A percentile compares a stretch with the other conserved stretches of the same genome.
Evolutionary conservation across 2,329 filamentous ascomycete genomes (phyloP).

Genomic region (Pseudogymnoascus sp.): DNA sequence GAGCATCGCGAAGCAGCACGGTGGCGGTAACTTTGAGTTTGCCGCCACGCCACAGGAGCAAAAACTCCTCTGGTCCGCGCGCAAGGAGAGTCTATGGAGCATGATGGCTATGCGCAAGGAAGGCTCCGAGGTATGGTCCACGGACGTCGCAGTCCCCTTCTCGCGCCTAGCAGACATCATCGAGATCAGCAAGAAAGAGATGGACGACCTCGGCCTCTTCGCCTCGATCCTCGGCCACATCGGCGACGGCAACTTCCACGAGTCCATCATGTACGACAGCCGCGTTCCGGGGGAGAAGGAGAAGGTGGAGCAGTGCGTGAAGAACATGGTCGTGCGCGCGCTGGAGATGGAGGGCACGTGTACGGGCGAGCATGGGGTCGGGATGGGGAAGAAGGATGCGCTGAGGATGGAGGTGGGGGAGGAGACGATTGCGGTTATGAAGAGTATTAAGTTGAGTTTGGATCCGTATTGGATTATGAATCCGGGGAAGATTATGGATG

Average conservation of each 20-base stretch:
- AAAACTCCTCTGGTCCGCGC: conserved; percentile 68
- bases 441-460: conserved; percentile 69
- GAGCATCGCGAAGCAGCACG: conserved; percentile 56
- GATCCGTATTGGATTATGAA: conserved; percentile 88
- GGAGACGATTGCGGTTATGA: conserved; percentile 79
- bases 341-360: conserved; percentile 92
- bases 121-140: conserved; percentile 71
- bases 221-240: conserved; percentile 84
- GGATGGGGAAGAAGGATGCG: conserved; percentile 77
- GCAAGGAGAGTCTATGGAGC: conserved; percentile 79
- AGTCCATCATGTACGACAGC: conserved; percentile 81
- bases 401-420: conserved; percentile 71
- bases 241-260: conserved; percentile 91
- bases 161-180: conserved; percentile 64
- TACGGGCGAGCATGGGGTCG: conserved; percentile 81
- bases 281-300: conserved; percentile 59
- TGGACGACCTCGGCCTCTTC: conserved; percentile 78
- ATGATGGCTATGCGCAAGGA: conserved; percentile 63
- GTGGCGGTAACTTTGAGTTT: conserved; percentile 65
- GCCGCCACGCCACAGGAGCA: conserved; percentile 64
- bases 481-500: conserved; percentile 83
- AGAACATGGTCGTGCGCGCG: conserved; percentile 85
- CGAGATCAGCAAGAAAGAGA: conserved; percentile 81
- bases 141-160: conserved; percentile 77
- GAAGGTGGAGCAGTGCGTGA: conserved; percentile 72